Conservation (phyloP, 495 filamentous ascomycete species). For the Tuber borchii region DNA sequence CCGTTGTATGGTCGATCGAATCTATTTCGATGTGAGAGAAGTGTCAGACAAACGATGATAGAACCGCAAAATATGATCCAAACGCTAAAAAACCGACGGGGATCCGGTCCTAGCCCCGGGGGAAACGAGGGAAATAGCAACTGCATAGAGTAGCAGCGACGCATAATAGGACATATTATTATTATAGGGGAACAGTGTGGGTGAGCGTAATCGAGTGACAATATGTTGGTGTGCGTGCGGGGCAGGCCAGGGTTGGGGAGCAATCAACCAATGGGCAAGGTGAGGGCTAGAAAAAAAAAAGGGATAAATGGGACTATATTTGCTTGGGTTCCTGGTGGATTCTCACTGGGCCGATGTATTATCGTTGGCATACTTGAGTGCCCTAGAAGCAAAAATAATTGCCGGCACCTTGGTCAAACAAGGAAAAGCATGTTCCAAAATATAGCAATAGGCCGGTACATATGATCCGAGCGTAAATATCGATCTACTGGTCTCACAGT, state of each 20-base stretch:
- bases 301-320: background rate
- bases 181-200: background rate
- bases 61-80: slow-evolving; percentile 2
- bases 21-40: slow-evolving; percentile 20
- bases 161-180: slow-evolving; percentile 2
- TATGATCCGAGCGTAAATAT: background rate
- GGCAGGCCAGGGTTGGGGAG: background rate
- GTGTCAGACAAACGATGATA: slow-evolving; percentile 12
- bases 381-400: background rate
- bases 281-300: background rate
- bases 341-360: background rate
- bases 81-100: background rate
- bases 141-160: background rate
- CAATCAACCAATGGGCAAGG: background rate
- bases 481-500: background rate
- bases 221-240: background rate
- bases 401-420: background rate
- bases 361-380: background rate
- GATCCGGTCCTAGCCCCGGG: background rate
- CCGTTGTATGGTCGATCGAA: slow-evolving; percentile 34
- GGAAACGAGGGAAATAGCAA: background rate
- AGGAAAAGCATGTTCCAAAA: background rate
- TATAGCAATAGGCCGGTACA: slow-evolving; percentile 1
- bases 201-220: background rate
- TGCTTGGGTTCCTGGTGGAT: background rate